These are phyloP conservation scores for Cenchrus purpureus DNA, from an alignment of 176 grass and related monocot species.

Conservation along the genomic window DNA sequence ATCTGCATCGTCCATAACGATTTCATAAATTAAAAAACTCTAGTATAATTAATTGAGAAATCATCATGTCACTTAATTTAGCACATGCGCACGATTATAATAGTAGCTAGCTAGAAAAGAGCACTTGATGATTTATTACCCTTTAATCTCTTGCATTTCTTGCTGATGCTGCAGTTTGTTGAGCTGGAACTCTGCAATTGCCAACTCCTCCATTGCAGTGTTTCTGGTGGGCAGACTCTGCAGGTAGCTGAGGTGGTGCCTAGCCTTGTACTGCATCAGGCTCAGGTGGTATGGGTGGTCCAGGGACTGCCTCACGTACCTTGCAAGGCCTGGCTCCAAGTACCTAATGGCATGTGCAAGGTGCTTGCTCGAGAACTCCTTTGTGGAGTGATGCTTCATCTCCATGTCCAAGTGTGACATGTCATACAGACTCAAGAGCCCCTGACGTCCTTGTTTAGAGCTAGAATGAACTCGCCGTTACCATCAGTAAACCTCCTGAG, in stretches of 20 bases:
- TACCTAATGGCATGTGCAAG: constrained; percentile 24
- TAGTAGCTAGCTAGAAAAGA: too few species aligned
- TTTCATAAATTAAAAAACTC: not conserved
- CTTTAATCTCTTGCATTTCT: constrained; percentile 51
- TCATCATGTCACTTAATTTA: not conserved
- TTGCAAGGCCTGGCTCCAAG: constrained; percentile 35
- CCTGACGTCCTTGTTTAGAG: constrained; percentile 42
- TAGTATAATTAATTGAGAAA: not conserved
- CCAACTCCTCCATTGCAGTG: constrained; percentile 48
- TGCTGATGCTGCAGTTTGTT: constrained; percentile 55
- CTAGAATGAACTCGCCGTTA: constrained; percentile 41
- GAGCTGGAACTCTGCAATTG: constrained; percentile 45
- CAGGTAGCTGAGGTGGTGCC: constrained; percentile 52
- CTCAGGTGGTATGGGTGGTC: constrained; percentile 70
- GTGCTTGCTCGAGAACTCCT: constrained; percentile 56
- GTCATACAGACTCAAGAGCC: constrained; percentile 67
- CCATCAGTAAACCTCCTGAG: constrained; percentile 39
- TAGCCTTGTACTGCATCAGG: constrained; percentile 59
- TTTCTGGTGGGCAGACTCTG: constrained; percentile 7
- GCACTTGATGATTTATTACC: constrained; percentile 29
- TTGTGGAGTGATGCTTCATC: constrained; percentile 49
- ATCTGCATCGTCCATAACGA: constrained; percentile 28
- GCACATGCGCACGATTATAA: too few species aligned
- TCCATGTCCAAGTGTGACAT: constrained; percentile 62
- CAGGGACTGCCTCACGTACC: constrained; percentile 48